A percentile compares a stretch with the other conserved stretches of the same genome.
These are phyloP conservation scores for Naganishia antarctica DNA, from an alignment of 768 basidiomycete species.

Conservation along the genomic window DNA sequence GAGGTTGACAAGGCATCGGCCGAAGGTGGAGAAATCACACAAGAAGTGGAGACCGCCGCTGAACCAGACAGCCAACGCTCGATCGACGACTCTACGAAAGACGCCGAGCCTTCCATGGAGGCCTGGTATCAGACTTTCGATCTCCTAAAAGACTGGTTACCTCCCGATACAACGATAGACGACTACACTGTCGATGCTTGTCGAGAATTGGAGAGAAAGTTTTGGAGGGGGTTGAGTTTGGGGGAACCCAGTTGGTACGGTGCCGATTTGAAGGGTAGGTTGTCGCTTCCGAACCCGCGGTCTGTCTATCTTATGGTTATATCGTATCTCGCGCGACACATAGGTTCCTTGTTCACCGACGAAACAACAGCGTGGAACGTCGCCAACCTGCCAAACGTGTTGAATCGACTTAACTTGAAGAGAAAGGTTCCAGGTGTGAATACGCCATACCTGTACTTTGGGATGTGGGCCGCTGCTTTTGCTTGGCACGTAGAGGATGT, in stretches of 20 bases:
- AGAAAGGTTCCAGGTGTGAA: conserved; percentile 89
- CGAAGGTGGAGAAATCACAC: neutral
- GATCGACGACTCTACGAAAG: conserved; percentile 32
- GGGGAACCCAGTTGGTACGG: conserved; percentile 96
- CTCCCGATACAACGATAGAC: conserved; percentile 60
- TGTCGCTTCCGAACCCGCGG: conserved; percentile 21
- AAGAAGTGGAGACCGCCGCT: neutral
- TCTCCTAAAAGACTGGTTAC: conserved; percentile 72
- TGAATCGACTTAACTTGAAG: conserved; percentile 65
- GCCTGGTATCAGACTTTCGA: conserved; percentile 67
- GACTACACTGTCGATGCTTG: conserved; percentile 90
- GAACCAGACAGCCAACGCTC: neutral
- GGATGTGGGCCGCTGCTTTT: conserved; percentile 98
- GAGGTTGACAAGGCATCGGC: neutral
- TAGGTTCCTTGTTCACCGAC: conserved; percentile 57
- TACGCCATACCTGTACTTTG: conserved; percentile 94
- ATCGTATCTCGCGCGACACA: conserved; percentile 29
- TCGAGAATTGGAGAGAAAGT: conserved; percentile 75
- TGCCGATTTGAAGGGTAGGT: conserved; percentile 79
- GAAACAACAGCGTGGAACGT: conserved; percentile 86
- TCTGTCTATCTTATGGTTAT: conserved; percentile 34
- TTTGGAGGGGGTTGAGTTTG: conserved; percentile 84
- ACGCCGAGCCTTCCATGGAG: conserved; percentile 33
- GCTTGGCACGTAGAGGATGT: conserved; percentile 97
- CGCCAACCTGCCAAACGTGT: conserved; percentile 77